A percentile compares a stretch with the other conserved stretches of the same genome.
These are phyloP conservation scores for Sungouiozyma ichnusensis DNA, from an alignment of 805 yeast genomes.

Conservation along the genomic window DNA sequence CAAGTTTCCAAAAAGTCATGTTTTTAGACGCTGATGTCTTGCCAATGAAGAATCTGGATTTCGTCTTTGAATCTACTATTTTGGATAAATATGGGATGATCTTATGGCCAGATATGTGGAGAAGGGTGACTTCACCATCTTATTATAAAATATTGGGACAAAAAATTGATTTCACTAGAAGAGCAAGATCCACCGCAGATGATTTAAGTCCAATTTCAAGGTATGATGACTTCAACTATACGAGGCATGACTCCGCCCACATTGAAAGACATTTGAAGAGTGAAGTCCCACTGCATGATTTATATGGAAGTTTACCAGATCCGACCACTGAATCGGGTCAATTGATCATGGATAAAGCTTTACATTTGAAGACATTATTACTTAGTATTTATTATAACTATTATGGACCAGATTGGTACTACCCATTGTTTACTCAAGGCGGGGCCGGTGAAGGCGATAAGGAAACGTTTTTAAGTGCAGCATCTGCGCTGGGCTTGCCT, in stretches of 20 bases:
- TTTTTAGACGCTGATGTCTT: conserved; percentile 69
- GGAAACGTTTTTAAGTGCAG: conserved; percentile 66
- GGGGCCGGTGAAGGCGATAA: conserved; percentile 75
- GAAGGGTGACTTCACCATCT: conserved; percentile 53
- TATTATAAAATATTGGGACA: conserved; percentile 44
- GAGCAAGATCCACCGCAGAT: conserved; percentile 24
- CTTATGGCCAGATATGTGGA: conserved; percentile 73
- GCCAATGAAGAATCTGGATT: conserved; percentile 39
- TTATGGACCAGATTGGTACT: conserved; percentile 56
- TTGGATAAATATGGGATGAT: conserved; percentile 42
- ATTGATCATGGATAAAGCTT: conserved; percentile 47
- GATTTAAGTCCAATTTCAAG: conserved; percentile 15
- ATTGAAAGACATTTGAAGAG: conserved; percentile 5
- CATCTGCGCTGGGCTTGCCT: conserved; percentile 38
- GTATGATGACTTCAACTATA: conserved; percentile 5
- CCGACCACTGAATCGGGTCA: conserved; percentile 66
- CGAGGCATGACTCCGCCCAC: background rate
- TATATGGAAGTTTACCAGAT: conserved; percentile 55
- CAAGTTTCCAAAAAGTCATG: conserved; percentile 65
- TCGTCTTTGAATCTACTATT: conserved; percentile 35
- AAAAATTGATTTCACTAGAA: conserved; percentile 28
- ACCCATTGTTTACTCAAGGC: conserved; percentile 61
- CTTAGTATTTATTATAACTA: conserved; percentile 56
- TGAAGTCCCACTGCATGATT: conserved; percentile 44
- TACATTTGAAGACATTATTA: conserved; percentile 48